Base-by-base conservation (phyloP, 495 filamentous ascomycete species). In the Platismatia glauca region DNA sequence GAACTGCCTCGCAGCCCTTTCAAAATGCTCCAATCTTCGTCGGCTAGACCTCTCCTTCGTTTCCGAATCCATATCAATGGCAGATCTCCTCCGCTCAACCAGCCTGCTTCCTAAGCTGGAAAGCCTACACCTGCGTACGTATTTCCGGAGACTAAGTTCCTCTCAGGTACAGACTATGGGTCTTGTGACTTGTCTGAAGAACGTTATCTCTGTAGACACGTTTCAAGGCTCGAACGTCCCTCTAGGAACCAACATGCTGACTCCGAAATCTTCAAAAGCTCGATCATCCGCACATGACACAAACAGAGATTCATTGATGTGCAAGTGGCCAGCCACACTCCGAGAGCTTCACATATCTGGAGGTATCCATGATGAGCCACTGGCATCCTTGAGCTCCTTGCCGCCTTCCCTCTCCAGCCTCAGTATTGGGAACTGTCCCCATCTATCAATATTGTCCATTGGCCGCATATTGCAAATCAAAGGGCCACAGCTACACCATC, bases 1-100 rank as follows among this genome's bases (percentile, higher is more conserved):
- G 50, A 87, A 86, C 64, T 83, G 81, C 65, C 79, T 89, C 61
- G 82, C 85, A 15, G 76, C 84, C 16, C 71, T 90, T 20, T 75
- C 79, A 16, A 86, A 88, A 76, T 88, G 86, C 71, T 66, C 67
- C 13, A 72, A 79, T 12, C 76, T 89, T 12, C 71, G 70, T 7
- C 46, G 72, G 46, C 75, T 90, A 33, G 81, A 90, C 66, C 75
- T 90, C 38, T 79, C 77, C 18, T 78, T 87, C 29, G 78, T 89
- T 24, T 73, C 72, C 9, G 82, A 84, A 39, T 71, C 76, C 0
- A 76, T 89, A 24, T 70, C 71, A 7, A 78, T 85, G 58, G 66
- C 74, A 35, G 67, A 73, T 24, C 74, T 89, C 15, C 80, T 84
- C 64, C 76, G 78, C 56, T 75, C 84, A 4, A 66, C 86, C 29